These are phyloP conservation scores for Capsicum chinense DNA, from an alignment of 257 asterid genomes.

Conservation along the genomic window DNA sequence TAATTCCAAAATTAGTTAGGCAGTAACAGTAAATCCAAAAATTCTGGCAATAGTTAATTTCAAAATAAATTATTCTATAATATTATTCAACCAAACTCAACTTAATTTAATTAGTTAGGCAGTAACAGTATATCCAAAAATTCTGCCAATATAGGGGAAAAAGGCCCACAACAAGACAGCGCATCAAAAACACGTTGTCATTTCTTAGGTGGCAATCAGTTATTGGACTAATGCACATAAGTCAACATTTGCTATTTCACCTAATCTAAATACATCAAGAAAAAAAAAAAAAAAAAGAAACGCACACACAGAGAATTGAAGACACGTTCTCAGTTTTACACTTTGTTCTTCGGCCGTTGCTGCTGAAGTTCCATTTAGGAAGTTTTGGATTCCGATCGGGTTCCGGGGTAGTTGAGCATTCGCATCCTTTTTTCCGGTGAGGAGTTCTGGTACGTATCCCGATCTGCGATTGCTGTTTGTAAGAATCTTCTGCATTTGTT, in stretches of 20 bases:
- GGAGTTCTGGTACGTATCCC: conserved; percentile 18
- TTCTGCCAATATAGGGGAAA: neutral
- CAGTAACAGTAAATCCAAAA: neutral
- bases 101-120: too few relatives aligned
- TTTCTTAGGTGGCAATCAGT: neutral
- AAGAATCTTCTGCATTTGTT: conserved; percentile 1
- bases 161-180: neutral
- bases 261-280: neutral
- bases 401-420: neutral
- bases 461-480: neutral
- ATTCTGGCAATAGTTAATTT: neutral
- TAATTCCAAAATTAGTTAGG: too few relatives aligned
- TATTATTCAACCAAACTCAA: too few relatives aligned
- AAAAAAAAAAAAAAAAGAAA: too few relatives aligned
- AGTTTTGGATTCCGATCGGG: conserved; percentile 10
- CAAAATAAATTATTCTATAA: too few relatives aligned
- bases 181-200: conserved; percentile 26
- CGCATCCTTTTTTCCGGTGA: neutral
- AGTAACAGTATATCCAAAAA: conserved; percentile 1
- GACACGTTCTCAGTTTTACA: neutral
- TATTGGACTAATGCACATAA: conserved; percentile 14
- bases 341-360: neutral
- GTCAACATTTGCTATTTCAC: conserved; percentile 29
- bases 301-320: neutral
- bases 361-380: neutral